phyloP scores from a whole-genome alignment of 2,329 filamentous ascomycete species.

The Emergomyces africanus region DNA sequence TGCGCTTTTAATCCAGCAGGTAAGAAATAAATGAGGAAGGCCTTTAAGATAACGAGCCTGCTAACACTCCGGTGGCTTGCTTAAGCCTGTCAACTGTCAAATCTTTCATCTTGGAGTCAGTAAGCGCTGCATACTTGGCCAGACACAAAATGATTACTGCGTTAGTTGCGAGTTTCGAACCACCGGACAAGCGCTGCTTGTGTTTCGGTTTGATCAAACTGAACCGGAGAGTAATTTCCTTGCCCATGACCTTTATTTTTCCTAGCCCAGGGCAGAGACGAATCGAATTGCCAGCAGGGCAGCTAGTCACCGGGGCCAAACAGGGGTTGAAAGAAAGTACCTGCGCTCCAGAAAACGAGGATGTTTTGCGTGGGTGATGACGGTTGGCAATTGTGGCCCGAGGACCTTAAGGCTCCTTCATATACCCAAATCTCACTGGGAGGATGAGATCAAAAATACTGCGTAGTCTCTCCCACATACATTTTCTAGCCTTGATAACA shows the following conservation, averaged over 20 bases:
- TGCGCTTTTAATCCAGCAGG: background rate
- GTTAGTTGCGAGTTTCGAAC: background rate
- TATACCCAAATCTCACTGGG: background rate
- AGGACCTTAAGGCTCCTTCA: too few species aligned
- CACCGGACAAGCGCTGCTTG: background rate
- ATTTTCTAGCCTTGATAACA: background rate
- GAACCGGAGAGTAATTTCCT: background rate
- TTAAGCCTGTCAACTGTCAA: background rate
- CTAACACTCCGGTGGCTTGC: background rate
- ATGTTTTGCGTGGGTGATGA: background rate
- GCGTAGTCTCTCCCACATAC: background rate
- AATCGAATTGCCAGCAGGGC: background rate
- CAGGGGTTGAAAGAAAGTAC: background rate
- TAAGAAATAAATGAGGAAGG: background rate
- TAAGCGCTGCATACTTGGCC: background rate
- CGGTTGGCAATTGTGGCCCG: background rate
- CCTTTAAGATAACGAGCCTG: background rate
- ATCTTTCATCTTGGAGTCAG: background rate
- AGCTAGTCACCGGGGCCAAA: background rate
- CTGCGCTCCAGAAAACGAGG: background rate
- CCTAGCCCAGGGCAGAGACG: background rate
- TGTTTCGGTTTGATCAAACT: background rate
- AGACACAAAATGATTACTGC: background rate
- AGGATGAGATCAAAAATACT: too few species aligned
- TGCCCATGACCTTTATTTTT: background rate